Base-by-base conservation (phyloP, 768 basidiomycete species). In the Wakefieldia striispora region DNA sequence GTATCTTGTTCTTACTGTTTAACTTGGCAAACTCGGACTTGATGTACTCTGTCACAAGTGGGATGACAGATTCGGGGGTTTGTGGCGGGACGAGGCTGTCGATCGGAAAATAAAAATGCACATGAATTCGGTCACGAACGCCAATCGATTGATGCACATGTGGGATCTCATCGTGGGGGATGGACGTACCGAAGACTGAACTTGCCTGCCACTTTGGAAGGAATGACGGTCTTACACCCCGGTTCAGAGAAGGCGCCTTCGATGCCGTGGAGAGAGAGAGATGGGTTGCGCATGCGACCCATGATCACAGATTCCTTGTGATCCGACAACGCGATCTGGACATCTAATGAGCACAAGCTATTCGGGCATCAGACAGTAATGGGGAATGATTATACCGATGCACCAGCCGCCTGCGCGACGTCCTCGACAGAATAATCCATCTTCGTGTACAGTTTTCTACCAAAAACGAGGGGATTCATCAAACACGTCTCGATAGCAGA, bases 211-310 rank as follows among this genome's bases (percentile, higher is more conserved):
- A 88, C 91, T 51, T 84, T 84, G 27, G 92, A 91, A 0, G 95
- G 95, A 50, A 97, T 98, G 61, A 97, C 95, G 0, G 95, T 97
- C 81, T 92, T 93, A 17, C 78, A 81, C 3, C 91, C 91, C 0
- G 80, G 77, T 0, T 81, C 83, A 47, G 81, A 90, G 75, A 95
- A 97, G 2, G 94, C 95, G 42, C 95, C 94, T 69, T 97, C 91
- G 60, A 98, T 95, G 11, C 95, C 95, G 65, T 98, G 95, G 21
- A 98, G 71, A 3, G 91, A 94, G 53, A 98, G 78, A 50, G 86
- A 88, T 2, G 95, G 90, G 58, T 81, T 75, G 29, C 93, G 82
- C 95, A 97, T 97, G 58, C 92, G 83, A 34, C 89, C 91, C 94
- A 95, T 98, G 34, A 98, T 74, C 19, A 88, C 80, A 10, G 72